Evolutionary conservation across 2,329 filamentous ascomycete species (phyloP).

Genomic region (Aspergillus caelatus): DNA sequence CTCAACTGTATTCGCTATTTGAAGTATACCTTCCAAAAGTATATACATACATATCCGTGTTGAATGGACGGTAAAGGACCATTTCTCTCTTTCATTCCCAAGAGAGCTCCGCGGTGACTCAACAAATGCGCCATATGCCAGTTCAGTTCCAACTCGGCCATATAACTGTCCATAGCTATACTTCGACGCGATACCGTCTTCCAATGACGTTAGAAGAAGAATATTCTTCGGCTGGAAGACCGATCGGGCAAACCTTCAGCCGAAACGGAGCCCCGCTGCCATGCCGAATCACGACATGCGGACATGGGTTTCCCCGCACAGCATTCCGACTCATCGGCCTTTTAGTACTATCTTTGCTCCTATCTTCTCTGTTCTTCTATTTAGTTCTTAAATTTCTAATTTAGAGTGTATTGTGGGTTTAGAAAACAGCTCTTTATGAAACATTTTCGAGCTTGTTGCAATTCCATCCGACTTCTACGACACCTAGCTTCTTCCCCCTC

Average conservation of each 20-base stretch:
- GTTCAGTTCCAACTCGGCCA: neutral
- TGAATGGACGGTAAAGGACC: neutral
- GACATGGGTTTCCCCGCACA: slow-evolving; percentile 23
- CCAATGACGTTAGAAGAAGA: neutral
- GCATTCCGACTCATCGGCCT: slow-evolving; percentile 8
- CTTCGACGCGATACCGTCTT: neutral
- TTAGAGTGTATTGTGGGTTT: neutral
- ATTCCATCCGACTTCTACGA: slow-evolving; percentile 29
- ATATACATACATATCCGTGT: neutral
- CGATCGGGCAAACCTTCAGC: slow-evolving; percentile 26
- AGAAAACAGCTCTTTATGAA: slow-evolving; percentile 30
- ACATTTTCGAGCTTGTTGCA: slow-evolving; percentile 22
- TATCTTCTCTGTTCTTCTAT: neutral
- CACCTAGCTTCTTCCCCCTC: slow-evolving; percentile 18
- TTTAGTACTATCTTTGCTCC: neutral
- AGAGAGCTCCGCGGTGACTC: neutral
- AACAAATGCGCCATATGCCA: neutral
- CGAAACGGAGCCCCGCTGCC: slow-evolving; percentile 9
- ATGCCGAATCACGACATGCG: slow-evolving; percentile 16
- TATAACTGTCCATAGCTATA: neutral
- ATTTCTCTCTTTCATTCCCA: neutral
- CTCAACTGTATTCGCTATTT: neutral
- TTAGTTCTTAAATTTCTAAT: neutral
- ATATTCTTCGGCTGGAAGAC: slow-evolving; percentile 17
- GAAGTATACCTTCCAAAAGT: neutral